Evolutionary conservation across 2,329 filamentous ascomycete species (phyloP).

Genomic region (Alternaria ventricosa): DNA sequence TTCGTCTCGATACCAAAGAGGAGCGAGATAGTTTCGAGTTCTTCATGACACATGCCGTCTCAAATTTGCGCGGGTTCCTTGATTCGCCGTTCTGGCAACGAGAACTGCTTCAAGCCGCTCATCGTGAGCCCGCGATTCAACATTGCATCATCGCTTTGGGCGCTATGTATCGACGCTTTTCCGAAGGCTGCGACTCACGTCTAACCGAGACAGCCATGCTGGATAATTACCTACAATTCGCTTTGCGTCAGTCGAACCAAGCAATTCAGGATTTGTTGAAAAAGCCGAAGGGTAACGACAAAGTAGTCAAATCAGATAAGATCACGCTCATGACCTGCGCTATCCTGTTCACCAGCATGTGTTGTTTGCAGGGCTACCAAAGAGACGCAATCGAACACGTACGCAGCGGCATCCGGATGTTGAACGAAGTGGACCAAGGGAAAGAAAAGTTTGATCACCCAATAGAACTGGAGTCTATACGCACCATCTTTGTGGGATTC

Average conservation of each 20-base stretch:
- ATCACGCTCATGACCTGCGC: slow-evolving; percentile 41
- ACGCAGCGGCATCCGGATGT: slow-evolving; percentile 38
- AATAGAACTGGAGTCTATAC: slow-evolving; percentile 34
- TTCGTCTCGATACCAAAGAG: slow-evolving; percentile 27
- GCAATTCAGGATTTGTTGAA: slow-evolving; percentile 33
- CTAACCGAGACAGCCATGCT: slow-evolving; percentile 30
- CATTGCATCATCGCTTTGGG: slow-evolving; percentile 41
- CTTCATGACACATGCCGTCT: slow-evolving; percentile 33
- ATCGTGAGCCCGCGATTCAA: slow-evolving; percentile 37
- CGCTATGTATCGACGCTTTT: slow-evolving; percentile 43
- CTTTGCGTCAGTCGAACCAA: slow-evolving; percentile 40
- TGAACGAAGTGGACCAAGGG: slow-evolving; percentile 35
- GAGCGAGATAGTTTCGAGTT: slow-evolving; percentile 42
- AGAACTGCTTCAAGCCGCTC: slow-evolving; percentile 41
- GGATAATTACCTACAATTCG: slow-evolving; percentile 36
- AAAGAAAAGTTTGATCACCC: slow-evolving; percentile 20
- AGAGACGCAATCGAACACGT: slow-evolving; percentile 36
- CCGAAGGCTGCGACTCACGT: slow-evolving; percentile 23
- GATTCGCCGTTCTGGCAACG: slow-evolving; percentile 42
- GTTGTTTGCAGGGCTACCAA: slow-evolving; percentile 43
- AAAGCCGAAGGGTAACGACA: slow-evolving; percentile 4
- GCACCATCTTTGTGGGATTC: slow-evolving; percentile 38
- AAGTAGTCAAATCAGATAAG: slow-evolving; percentile 23
- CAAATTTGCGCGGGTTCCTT: slow-evolving; percentile 36
- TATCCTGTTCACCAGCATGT: slow-evolving; percentile 40